phyloP scores from a whole-genome alignment of 2,329 filamentous ascomycete species.

The Fusarium sp. region DNA sequence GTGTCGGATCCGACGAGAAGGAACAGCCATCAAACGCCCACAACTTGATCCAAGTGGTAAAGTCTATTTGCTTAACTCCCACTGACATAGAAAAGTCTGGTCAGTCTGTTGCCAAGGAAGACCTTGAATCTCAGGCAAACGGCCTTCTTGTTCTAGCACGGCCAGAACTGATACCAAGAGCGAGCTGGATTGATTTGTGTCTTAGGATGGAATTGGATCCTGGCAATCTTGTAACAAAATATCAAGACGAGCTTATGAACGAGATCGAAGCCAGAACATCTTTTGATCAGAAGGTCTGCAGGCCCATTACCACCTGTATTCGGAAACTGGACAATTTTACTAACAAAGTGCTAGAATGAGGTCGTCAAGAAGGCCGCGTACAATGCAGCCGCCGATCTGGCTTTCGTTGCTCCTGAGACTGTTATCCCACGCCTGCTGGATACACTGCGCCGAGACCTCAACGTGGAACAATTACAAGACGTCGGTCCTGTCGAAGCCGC shows the following conservation, averaged over 20 bases:
- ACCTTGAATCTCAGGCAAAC: conserved; percentile 77
- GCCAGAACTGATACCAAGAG: conserved; percentile 78
- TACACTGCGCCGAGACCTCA: conserved; percentile 79
- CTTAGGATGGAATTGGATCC: conserved; percentile 85
- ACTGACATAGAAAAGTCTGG: conserved; percentile 62
- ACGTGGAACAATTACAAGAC: conserved; percentile 74
- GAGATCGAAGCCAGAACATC: conserved; percentile 70
- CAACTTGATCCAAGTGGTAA: conserved; percentile 71
- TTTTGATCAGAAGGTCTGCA: conserved; percentile 65
- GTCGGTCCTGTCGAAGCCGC: conserved; percentile 90
- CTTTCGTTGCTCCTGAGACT: conserved; percentile 88
- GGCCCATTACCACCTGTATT: not conserved
- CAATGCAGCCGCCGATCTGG: conserved; percentile 87
- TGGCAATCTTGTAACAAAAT: conserved; percentile 76
- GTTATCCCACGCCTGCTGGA: conserved; percentile 82
- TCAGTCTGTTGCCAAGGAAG: conserved; percentile 57
- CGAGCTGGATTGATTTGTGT: conserved; percentile 91
- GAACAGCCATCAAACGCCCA: conserved; percentile 77
- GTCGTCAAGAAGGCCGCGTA: conserved; percentile 77
- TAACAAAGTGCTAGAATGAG: conserved; percentile 45
- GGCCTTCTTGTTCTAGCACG: conserved; percentile 82
- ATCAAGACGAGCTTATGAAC: conserved; percentile 72
- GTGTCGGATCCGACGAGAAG: conserved; percentile 77
- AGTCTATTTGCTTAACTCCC: conserved; percentile 71
- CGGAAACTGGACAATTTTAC: not conserved